Base-by-base conservation (phyloP, 495 filamentous ascomycete species). In the Sordaria brevicollis region DNA sequence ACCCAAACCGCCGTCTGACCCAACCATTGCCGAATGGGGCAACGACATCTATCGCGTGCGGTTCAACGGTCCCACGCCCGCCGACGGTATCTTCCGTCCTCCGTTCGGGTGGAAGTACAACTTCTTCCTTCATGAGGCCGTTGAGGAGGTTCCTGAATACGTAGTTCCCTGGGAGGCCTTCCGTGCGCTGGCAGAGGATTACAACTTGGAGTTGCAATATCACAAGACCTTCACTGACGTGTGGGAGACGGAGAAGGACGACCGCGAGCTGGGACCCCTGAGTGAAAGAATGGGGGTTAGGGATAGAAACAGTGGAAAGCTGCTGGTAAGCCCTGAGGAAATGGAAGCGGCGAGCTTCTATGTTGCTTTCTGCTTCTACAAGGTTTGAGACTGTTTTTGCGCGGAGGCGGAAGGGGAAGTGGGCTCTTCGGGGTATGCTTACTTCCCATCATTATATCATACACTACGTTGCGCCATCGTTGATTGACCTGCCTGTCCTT, bases 161-260 rank as follows among this genome's bases (percentile, higher is more conserved):
- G 94, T 99, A 10, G 96, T 99, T 8, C 95, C 95, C 0, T 99
- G 96, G 96, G 93, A 96, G 76, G 93, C 92, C 2, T 97, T 99
- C 80, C 92, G 95, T 80, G 93, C 86, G 49, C 83, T 99, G 72
- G 95, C 96, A 31, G 93, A 97, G 76, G 95, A 98, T 74, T 97
- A 94, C 81, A 97, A 96, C 76, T 88, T 99, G 4, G 95, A 99
- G 76, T 83, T 97, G 66, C 90, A 96, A 77, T 99, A 96, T 71
- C 91, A 95, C 76, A 92, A 92, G 79, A 85, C 89, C 0, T 99
- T 99, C 78, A 79, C 86, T 35, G 95, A 98, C 65, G 89, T 98
- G 35, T 97, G 94, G 93, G 86, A 91, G 68, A 88, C 93, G 25
- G 93, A 97, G 81, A 93, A 92, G 80, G 89, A 94, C 70, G 90